Evolutionary conservation across 176 grass and related monocot species (phyloP).

Genomic region (Echinochloa phyllopogon): DNA sequence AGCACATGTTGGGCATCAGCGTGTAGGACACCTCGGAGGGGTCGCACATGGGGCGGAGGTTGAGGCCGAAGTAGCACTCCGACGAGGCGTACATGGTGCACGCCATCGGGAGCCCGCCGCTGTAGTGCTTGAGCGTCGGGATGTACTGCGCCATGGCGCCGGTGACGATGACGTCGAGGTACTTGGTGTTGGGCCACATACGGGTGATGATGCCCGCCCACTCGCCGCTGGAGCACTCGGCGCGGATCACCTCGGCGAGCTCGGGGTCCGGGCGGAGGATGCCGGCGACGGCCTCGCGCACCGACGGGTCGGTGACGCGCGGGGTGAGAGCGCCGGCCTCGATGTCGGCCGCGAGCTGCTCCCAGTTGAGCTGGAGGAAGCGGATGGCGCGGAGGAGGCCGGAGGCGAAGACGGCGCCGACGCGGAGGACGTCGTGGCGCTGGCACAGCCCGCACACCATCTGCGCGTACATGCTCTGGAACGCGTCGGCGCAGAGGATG

Average conservation of each 20-base stretch:
- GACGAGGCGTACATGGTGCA: conserved; percentile 99
- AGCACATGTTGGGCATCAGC: conserved; percentile 99
- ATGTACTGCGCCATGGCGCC: conserved; percentile 99
- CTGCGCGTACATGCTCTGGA: conserved; percentile 99
- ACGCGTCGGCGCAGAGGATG: conserved; percentile 91
- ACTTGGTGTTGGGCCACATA: conserved; percentile 94
- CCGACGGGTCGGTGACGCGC: conserved; percentile 67
- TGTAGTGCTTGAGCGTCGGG: conserved; percentile 82
- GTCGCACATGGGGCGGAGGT: conserved; percentile 86
- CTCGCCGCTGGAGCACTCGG: conserved; percentile 69
- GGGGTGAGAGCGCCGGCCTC: conserved; percentile 56
- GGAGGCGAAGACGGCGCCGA: conserved; percentile 95
- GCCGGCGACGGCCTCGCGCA: conserved; percentile 69
- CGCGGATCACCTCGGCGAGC: conserved; percentile 62
- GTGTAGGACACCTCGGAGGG: conserved; percentile 94
- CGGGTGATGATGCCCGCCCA: conserved; percentile 86
- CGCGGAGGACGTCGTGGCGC: conserved; percentile 85
- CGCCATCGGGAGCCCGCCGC: conserved; percentile 84
- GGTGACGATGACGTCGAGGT: conserved; percentile 94
- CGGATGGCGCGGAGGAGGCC: conserved; percentile 93
- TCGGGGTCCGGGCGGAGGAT: conserved; percentile 66
- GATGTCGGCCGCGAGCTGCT: conserved; percentile 71
- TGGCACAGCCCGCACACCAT: conserved; percentile 92
- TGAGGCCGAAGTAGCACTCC: conserved; percentile 94
- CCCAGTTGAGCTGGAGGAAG: conserved; percentile 96